Evolutionary conservation across 106 monocot genomes (phyloP).

Genomic region (Dioscorea zingiberensis): DNA sequence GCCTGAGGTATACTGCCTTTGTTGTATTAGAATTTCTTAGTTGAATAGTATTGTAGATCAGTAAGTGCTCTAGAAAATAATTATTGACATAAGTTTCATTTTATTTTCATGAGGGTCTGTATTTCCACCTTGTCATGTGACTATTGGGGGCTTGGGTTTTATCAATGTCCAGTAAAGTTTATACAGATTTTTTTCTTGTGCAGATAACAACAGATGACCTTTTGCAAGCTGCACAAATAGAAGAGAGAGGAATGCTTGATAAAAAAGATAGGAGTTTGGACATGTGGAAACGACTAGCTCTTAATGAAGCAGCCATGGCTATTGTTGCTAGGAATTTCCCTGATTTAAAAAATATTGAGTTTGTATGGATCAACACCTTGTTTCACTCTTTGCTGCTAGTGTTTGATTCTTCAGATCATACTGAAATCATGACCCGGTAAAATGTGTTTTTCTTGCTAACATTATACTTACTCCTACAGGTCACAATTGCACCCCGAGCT

Average conservation of each 20-base stretch:
- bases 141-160: no score
- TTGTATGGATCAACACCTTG: constrained; percentile 35
- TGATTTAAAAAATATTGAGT: constrained; percentile 81
- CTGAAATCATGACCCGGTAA: no score
- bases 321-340: constrained; percentile 84
- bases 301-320: constrained; percentile 93
- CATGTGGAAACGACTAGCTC: constrained; percentile 74
- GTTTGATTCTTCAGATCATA: background rate
- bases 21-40: no score
- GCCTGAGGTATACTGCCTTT: constrained; percentile 51
- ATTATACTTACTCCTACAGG: constrained; percentile 13
- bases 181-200: constrained; percentile 5
- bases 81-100: no score
- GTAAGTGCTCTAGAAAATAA: no score
- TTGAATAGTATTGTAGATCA: no score
- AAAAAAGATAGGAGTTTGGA: constrained; percentile 76
- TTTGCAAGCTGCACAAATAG: constrained; percentile 91
- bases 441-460: no score
- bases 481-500: constrained; percentile 87
- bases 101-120: no score
- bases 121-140: no score
- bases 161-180: no score
- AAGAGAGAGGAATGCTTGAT: constrained; percentile 90
- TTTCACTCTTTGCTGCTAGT: no score
- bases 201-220: constrained; percentile 89